Conservation (phyloP, 1,284 basidiomycete genomes). For the Ustilago xerochloae region DNA sequence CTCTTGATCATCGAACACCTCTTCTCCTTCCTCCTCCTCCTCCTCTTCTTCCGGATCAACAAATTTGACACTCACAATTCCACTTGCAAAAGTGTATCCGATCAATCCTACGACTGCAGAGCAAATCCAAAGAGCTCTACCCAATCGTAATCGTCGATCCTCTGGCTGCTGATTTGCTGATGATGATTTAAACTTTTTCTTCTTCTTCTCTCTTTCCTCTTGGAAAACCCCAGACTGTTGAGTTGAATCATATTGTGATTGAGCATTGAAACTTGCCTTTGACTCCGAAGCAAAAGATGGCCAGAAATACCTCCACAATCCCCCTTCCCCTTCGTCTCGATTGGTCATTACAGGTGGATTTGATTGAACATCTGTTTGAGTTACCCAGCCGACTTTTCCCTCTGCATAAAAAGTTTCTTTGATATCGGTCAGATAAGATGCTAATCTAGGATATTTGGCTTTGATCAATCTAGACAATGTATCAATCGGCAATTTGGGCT, state of each 20-base stretch:
- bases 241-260: background rate
- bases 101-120: slow-evolving; percentile 55
- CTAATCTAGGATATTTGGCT: slow-evolving; percentile 31
- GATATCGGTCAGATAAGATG: slow-evolving; percentile 17
- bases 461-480: slow-evolving; percentile 30
- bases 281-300: background rate
- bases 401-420: slow-evolving; percentile 27
- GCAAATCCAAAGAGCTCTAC: slow-evolving; percentile 50
- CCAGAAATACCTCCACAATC: background rate
- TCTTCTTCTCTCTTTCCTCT: no score
- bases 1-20: slow-evolving; percentile 21
- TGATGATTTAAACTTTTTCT: background rate
- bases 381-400: background rate
- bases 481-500: slow-evolving; percentile 30
- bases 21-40: slow-evolving; percentile 22
- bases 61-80: slow-evolving; percentile 56
- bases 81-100: slow-evolving; percentile 55
- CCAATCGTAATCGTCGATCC: slow-evolving; percentile 36
- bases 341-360: background rate
- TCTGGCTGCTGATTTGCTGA: slow-evolving; percentile 14
- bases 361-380: slow-evolving; percentile 7
- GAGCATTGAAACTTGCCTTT: slow-evolving; percentile 36
- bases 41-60: slow-evolving; percentile 21
- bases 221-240: no score
- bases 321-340: background rate